Conservation (phyloP, 73 alveolate species). For the Uronychia binucleata region DNA sequence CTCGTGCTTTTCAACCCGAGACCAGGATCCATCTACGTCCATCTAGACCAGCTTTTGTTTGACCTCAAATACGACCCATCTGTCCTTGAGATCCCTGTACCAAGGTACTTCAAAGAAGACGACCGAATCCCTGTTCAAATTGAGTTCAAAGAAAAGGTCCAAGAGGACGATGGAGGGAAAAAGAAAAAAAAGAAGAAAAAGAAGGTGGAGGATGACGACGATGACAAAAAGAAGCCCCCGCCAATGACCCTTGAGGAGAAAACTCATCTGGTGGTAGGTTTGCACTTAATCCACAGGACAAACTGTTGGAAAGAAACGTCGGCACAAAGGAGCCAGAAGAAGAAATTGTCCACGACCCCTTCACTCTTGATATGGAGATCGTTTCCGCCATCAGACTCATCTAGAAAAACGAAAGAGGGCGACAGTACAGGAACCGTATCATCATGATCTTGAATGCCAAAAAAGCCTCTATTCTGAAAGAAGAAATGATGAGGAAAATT, state of each 20-base stretch:
- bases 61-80: conserved; percentile 95
- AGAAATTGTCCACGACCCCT: conserved; percentile 69
- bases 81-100: conserved; percentile 92
- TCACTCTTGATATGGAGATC: conserved; percentile 61
- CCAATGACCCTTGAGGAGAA: conserved; percentile 73
- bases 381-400: conserved; percentile 79
- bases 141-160: conserved; percentile 61
- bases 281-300: conserved; percentile 8
- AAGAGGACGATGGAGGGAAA: conserved; percentile 44
- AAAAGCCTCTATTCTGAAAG: conserved; percentile 47
- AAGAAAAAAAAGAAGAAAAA: conserved; percentile 62
- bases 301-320: conserved; percentile 52
- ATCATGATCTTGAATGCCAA: conserved; percentile 31
- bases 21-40: conserved; percentile 82
- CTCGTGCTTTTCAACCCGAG: conserved; percentile 81
- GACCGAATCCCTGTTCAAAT: conserved; percentile 68
- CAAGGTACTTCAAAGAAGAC: conserved; percentile 93
- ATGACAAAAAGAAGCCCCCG: conserved; percentile 74
- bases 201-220: conserved; percentile 59
- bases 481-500: conserved; percentile 55
- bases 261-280: conserved; percentile 44
- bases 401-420: conserved; percentile 90
- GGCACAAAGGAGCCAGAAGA: conserved; percentile 80
- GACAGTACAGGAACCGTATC: conserved; percentile 78
- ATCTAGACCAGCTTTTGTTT: conserved; percentile 92